Base-by-base conservation (phyloP, 2,329 filamentous ascomycete genomes). In the Elsinoe arachidis region DNA sequence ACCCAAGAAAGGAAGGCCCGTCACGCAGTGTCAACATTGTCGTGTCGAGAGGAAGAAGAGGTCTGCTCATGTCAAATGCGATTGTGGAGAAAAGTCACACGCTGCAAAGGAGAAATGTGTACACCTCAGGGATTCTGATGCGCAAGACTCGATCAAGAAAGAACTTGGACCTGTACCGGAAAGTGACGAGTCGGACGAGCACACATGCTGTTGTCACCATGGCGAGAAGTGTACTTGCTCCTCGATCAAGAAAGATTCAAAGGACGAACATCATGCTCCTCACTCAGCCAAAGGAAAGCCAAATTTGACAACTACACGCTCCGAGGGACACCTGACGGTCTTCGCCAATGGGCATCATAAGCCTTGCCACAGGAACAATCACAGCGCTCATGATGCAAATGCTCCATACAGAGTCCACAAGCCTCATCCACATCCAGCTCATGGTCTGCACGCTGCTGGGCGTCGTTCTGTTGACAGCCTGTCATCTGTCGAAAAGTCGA, bases 21-120 rank as follows among this genome's bases (percentile, higher is more conserved):
- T 97, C 66, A 96, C 93, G 67, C 93, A 99, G 85, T 99, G 93
- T 76, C 83, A 90, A 65, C 93, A 99, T 76, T 99, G 93, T 76
- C 92, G 93, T 72, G 84, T 87, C 64, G 87, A 95, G 80, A 91
- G 93, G 77, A 97, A 97, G 80, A 92, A 90, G 73, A 89, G 93
- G 67, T 86, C 91, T 59, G 89, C 92, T 63, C 93, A 97, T 74
- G 83, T 93, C 69, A 95, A 93, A 74, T 99, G 93, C 76, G 91
- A 97, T 74, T 99, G 93, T 74, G 71, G 89, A 95, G 68, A 70
- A 19, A 96, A 95, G 80, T 84, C 85, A 61, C 86, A 87, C 77
- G 76, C 76, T 66, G 66, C 73, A 60, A 72, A 72, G 61, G 69
- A 71, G 62, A 77, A 77, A 64, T 76, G 75, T 66, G 77, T 71